These are phyloP conservation scores for Urochloa ruziziensis DNA, from an alignment of 176 grass and related monocot species.

Conservation along the genomic window DNA sequence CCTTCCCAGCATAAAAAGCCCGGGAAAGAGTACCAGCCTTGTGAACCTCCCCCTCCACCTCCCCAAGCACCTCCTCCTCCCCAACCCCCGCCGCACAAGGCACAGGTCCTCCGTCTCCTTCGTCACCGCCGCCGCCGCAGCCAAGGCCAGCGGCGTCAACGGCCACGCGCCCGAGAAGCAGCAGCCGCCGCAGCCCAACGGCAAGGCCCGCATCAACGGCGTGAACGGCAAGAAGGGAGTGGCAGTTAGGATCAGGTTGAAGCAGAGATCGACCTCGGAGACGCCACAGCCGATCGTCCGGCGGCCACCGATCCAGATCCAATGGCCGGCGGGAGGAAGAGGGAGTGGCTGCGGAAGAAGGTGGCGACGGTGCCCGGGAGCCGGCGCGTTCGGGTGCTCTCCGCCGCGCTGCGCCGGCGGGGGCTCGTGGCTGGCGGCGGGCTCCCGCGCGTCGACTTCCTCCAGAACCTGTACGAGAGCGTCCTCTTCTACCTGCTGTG, in stretches of 20 bases:
- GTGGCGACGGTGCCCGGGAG: background rate
- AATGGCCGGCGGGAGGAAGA: conserved; percentile 42
- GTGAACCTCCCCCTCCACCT: conserved; percentile 61
- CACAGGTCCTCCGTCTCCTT: background rate
- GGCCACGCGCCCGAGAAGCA: conserved; percentile 16
- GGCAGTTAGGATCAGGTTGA: background rate
- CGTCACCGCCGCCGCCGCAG: conserved; percentile 3
- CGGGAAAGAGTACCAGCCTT: background rate
- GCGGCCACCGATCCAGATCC: background rate
- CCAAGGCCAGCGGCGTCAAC: conserved; percentile 45
- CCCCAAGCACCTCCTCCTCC: conserved; percentile 46
- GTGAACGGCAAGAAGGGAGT: too few species aligned
- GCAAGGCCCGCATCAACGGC: conserved; percentile 52
- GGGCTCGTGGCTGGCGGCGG: background rate
- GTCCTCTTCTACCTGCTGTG: conserved; percentile 46
- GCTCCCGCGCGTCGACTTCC: conserved; percentile 18
- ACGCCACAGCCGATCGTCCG: background rate
- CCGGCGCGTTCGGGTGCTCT: conserved; percentile 18
- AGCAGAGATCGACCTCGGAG: background rate
- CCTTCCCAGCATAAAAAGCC: background rate
- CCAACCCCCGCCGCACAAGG: conserved; percentile 5
- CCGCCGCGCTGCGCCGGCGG: conserved; percentile 21
- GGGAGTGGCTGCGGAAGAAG: conserved; percentile 50
- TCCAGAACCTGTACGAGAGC: conserved; percentile 30
- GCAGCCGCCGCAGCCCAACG: conserved; percentile 2